Percentiles rank a stretch among this genome's conserved stretches.
Conservation (phyloP, 148 eudicot species). For the Spergularia marina region DNA sequence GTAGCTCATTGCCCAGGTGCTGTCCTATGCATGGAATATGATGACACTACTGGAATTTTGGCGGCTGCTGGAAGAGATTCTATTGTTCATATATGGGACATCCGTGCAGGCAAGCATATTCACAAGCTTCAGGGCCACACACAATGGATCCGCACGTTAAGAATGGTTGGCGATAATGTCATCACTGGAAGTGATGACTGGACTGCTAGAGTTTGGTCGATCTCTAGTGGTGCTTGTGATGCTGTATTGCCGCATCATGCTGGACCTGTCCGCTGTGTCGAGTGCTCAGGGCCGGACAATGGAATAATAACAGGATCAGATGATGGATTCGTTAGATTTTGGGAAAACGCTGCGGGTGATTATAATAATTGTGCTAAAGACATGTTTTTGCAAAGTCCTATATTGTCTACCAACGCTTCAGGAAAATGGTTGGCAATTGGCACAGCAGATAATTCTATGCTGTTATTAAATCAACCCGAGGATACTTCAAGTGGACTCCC, state of each 20-base stretch:
- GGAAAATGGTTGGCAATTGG: conserved; percentile 87
- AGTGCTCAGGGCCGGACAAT: conserved; percentile 62
- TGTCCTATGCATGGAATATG: conserved; percentile 78
- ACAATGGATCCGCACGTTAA: conserved; percentile 77
- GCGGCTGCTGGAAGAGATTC: conserved; percentile 86
- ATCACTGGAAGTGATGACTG: conserved; percentile 94
- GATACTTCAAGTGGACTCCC: conserved; percentile 30
- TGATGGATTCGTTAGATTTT: conserved; percentile 76
- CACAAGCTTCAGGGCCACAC: conserved; percentile 81
- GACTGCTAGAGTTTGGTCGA: conserved; percentile 92
- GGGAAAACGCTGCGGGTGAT: conserved; percentile 74
- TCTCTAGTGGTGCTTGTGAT: conserved; percentile 80
- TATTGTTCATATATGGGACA: conserved; percentile 74
- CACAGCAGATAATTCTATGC: conserved; percentile 91
- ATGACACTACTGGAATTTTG: conserved; percentile 76
- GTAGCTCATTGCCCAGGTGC: conserved; percentile 77
- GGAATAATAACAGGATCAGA: conserved; percentile 81
- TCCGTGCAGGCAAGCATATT: conserved; percentile 77
- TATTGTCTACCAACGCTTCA: conserved; percentile 63
- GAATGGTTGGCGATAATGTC: conserved; percentile 77
- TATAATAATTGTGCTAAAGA: conserved; percentile 49
- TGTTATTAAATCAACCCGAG: conserved; percentile 69
- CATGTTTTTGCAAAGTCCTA: conserved; percentile 55
- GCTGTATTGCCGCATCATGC: conserved; percentile 79
- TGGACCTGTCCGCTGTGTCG: conserved; percentile 63